These are phyloP conservation scores for Spizellomyces sp. DNA, from an alignment of 192 early-diverging fungal species.

Conservation along the genomic window DNA sequence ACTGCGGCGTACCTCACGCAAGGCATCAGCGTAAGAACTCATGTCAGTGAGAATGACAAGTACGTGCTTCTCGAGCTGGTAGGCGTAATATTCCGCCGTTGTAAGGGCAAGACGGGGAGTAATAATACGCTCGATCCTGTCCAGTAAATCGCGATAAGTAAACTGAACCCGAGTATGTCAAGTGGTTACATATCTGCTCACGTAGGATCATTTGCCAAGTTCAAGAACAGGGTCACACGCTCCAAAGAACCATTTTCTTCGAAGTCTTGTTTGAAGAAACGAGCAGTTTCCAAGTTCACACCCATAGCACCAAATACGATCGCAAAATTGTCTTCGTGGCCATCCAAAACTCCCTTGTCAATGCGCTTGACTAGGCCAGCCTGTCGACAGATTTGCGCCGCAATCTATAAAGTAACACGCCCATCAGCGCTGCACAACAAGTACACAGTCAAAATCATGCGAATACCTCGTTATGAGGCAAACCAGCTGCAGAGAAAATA, in stretches of 20 bases:
- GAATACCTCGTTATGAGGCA: constrained; percentile 95
- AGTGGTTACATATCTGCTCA: constrained; percentile 33
- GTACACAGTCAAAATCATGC: background rate
- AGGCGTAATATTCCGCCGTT: constrained; percentile 99
- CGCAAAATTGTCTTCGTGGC: constrained; percentile 98
- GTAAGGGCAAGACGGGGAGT: constrained; percentile 98
- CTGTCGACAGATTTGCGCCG: constrained; percentile 99
- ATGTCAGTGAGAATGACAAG: constrained; percentile 99
- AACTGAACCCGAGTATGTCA: background rate
- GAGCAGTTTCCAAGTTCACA: constrained; percentile 99
- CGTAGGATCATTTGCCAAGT: constrained; percentile 99
- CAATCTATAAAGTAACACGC: constrained; percentile 68
- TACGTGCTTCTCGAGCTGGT: constrained; percentile 99
- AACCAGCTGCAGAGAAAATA: constrained; percentile 97
- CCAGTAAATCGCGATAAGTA: background rate
- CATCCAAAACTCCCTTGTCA: constrained; percentile 91
- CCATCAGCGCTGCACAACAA: background rate
- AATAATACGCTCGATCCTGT: constrained; percentile 97
- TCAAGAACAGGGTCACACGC: constrained; percentile 97
- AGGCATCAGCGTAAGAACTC: constrained; percentile 98
- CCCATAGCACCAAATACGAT: constrained; percentile 99
- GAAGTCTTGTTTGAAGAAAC: constrained; percentile 99
- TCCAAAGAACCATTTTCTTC: constrained; percentile 99
- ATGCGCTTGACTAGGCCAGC: constrained; percentile 93
- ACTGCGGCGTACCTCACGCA: constrained; percentile 76